Percentiles rank a stretch among this genome's conserved stretches.
These are phyloP conservation scores for Schizochytrium sp. DNA, from an alignment of 108 stramenopile genomes.

Conservation along the genomic window DNA sequence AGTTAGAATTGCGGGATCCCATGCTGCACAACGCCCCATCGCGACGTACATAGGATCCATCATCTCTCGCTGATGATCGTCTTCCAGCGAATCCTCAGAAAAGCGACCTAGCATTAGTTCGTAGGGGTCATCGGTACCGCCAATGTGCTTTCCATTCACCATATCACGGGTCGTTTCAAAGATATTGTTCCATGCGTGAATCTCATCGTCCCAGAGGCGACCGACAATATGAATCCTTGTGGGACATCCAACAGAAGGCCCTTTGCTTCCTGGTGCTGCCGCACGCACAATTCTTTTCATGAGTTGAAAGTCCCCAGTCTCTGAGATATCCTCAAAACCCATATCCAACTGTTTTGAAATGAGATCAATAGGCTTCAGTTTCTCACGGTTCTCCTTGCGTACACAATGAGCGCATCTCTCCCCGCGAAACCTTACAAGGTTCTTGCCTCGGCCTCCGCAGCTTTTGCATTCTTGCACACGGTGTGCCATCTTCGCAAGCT, in stretches of 20 bases:
- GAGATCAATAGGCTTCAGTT: not conserved
- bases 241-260: not conserved
- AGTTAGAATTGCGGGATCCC: not conserved
- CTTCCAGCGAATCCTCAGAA: not conserved
- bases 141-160: constrained; percentile 17
- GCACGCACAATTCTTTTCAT: not conserved
- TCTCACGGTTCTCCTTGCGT: constrained; percentile 20
- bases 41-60: constrained; percentile 37
- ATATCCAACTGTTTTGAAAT: constrained; percentile 16
- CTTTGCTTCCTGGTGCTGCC: not conserved
- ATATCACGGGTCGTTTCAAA: constrained; percentile 55
- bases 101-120: constrained; percentile 41
- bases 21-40: constrained; percentile 25
- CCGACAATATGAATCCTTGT: constrained; percentile 27
- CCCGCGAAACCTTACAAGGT: constrained; percentile 13
- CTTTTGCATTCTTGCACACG: not conserved
- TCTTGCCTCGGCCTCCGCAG: constrained; percentile 52
- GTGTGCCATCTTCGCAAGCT: not conserved
- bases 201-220: constrained; percentile 1
- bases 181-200: not conserved
- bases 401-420: constrained; percentile 7
- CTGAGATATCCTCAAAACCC: constrained; percentile 48
- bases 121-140: constrained; percentile 53
- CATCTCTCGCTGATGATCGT: not conserved
- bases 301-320: not conserved